A percentile compares a stretch with the other conserved stretches of the same genome.
Conservation (phyloP, 331 rosid genomes). For the Erythrophleum ivorense region DNA sequence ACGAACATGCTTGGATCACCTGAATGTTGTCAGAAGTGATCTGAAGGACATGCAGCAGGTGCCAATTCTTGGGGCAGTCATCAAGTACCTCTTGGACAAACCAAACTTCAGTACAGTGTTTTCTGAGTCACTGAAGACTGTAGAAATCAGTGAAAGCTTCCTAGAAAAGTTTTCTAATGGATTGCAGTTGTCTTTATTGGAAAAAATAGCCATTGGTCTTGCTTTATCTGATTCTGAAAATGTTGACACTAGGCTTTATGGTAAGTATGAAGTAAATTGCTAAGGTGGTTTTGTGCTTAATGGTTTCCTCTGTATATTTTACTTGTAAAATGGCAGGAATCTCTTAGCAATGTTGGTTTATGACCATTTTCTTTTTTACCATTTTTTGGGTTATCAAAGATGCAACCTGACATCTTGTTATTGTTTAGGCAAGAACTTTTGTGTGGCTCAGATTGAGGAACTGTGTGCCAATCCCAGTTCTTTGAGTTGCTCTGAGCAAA, state of each 20-base stretch:
- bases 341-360: slow-evolving; percentile 5
- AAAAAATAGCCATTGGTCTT: slow-evolving; percentile 80
- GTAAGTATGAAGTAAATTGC: slow-evolving; percentile 52
- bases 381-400: slow-evolving; percentile 13
- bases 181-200: slow-evolving; percentile 71
- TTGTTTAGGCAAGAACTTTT: slow-evolving; percentile 77
- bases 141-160: slow-evolving; percentile 70
- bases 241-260: slow-evolving; percentile 68
- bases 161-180: slow-evolving; percentile 64
- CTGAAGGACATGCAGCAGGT: slow-evolving; percentile 55
- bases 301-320: slow-evolving; percentile 21
- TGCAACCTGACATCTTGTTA: slow-evolving; percentile 23
- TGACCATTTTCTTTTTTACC: neutral
- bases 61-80: slow-evolving; percentile 59
- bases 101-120: slow-evolving; percentile 86
- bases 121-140: slow-evolving; percentile 69
- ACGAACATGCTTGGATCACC: slow-evolving; percentile 80
- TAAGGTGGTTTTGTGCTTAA: slow-evolving; percentile 26
- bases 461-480: slow-evolving; percentile 69
- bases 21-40: slow-evolving; percentile 55
- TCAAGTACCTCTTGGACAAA: slow-evolving; percentile 71
- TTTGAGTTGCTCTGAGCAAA: slow-evolving; percentile 65
- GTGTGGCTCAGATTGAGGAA: slow-evolving; percentile 83
- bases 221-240: slow-evolving; percentile 91
- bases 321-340: slow-evolving; percentile 15